These are phyloP conservation scores for Trichoderma atroviride DNA, from an alignment of 2,329 filamentous ascomycete genomes.

Conservation along the genomic window DNA sequence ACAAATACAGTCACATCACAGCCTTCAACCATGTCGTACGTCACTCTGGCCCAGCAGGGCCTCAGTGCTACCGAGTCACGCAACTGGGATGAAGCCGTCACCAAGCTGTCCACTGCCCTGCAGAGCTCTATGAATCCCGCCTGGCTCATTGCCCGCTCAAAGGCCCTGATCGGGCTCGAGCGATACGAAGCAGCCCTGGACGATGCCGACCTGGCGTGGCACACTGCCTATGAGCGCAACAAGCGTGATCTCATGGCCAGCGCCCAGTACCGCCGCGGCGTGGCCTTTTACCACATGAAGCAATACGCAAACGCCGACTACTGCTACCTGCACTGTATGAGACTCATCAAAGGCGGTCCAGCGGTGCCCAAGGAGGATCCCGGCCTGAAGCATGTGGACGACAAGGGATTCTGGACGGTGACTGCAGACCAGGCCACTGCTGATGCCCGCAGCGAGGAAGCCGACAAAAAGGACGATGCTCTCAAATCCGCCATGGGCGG, in stretches of 20 bases:
- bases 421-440: slow-evolving; percentile 38
- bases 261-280: slow-evolving; percentile 79
- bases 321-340: slow-evolving; percentile 64
- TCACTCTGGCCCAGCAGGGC: slow-evolving; percentile 59
- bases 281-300: slow-evolving; percentile 70
- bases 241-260: slow-evolving; percentile 75
- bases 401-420: slow-evolving; percentile 51
- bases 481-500: slow-evolving; percentile 8
- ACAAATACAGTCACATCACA: neutral
- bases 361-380: slow-evolving; percentile 41
- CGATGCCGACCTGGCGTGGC: slow-evolving; percentile 69
- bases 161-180: slow-evolving; percentile 69
- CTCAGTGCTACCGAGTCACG: slow-evolving; percentile 64
- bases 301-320: slow-evolving; percentile 75
- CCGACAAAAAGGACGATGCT: slow-evolving; percentile 32
- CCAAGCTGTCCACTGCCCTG: slow-evolving; percentile 68
- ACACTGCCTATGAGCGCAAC: slow-evolving; percentile 65
- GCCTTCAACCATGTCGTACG: slow-evolving; percentile 52
- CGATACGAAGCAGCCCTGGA: slow-evolving; percentile 65
- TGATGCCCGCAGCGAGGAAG: slow-evolving; percentile 38
- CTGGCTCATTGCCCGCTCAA: slow-evolving; percentile 83
- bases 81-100: slow-evolving; percentile 69
- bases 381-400: slow-evolving; percentile 41
- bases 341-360: slow-evolving; percentile 39
- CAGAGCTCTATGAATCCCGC: slow-evolving; percentile 66